These are phyloP conservation scores for Trametes hirsuta DNA, from an alignment of 1,284 basidiomycete genomes.

Conservation along the genomic window DNA sequence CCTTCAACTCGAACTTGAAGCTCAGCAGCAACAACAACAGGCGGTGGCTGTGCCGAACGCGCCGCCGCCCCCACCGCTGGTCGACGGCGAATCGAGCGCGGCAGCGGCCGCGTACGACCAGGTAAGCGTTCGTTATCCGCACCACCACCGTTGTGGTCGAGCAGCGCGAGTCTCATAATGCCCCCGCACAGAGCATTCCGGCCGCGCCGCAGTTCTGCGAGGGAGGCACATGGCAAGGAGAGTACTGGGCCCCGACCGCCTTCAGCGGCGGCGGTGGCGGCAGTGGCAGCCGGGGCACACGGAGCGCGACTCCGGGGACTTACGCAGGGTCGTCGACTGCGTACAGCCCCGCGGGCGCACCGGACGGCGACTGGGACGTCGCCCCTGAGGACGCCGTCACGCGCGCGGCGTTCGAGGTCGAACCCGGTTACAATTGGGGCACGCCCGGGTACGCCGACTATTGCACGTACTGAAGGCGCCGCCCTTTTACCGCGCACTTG, in stretches of 20 bases:
- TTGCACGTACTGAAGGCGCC: too few relatives aligned
- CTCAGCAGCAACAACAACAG: neutral
- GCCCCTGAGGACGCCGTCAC: neutral
- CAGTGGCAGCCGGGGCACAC: neutral
- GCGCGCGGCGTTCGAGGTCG: neutral
- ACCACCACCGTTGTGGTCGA: too few relatives aligned
- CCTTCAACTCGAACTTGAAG: neutral
- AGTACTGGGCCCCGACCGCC: neutral
- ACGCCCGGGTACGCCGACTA: too few relatives aligned
- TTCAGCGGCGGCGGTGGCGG: neutral
- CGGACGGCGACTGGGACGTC: neutral
- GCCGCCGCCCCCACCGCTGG: neutral
- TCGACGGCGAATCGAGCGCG: too few relatives aligned
- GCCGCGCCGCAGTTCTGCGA: neutral
- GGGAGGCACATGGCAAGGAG: neutral
- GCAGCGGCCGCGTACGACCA: too few relatives aligned
- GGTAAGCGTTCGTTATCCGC: too few relatives aligned
- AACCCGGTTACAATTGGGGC: neutral
- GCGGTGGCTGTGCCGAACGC: too few relatives aligned
- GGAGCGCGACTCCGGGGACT: too few relatives aligned
- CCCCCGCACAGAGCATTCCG: neutral
- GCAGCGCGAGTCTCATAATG: too few relatives aligned
- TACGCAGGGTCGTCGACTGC: too few relatives aligned
- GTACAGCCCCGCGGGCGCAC: too few relatives aligned
- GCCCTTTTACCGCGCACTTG: too few relatives aligned